Conservation (phyloP, 352 stramenopile genomes). For the Globisporangium perplexum region DNA sequence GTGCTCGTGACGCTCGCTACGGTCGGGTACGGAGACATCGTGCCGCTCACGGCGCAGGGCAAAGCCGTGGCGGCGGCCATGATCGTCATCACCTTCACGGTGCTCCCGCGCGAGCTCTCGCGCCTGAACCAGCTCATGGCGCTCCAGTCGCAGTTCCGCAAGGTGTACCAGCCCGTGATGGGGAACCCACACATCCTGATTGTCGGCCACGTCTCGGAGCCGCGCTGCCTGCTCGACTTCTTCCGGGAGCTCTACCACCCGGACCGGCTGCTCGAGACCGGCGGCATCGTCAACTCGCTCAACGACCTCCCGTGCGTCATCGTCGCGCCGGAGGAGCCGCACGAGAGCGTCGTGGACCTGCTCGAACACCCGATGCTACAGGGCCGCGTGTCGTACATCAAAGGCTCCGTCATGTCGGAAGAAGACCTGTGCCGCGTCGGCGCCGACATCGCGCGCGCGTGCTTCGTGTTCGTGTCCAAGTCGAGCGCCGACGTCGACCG, state of each 20-base stretch:
- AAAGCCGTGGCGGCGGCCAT: constrained; percentile 38
- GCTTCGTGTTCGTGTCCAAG: constrained; percentile 54
- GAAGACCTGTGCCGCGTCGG: constrained; percentile 60
- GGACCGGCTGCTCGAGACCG: constrained; percentile 30
- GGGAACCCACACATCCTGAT: constrained; percentile 54
- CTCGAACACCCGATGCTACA: constrained; percentile 55
- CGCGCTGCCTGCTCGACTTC: constrained; percentile 45
- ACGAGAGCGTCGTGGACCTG: constrained; percentile 43
- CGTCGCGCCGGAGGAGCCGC: constrained; percentile 44
- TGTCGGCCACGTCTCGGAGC: constrained; percentile 46
- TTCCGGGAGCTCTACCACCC: constrained; percentile 63
- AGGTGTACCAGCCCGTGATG: constrained; percentile 40
- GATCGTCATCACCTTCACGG: constrained; percentile 52
- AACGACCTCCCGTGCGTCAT: constrained; percentile 47
- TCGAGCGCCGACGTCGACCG: constrained; percentile 26
- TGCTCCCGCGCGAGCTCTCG: constrained; percentile 49
- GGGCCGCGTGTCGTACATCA: constrained; percentile 57
- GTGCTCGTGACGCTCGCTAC: constrained; percentile 52
- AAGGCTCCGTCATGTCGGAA: constrained; percentile 57
- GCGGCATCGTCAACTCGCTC: constrained; percentile 20
- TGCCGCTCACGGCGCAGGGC: constrained; percentile 30
- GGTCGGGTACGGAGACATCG: constrained; percentile 51
- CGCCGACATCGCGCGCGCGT: constrained; percentile 40
- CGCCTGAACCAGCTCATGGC: constrained; percentile 47
- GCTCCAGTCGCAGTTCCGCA: constrained; percentile 62